Base-by-base conservation (phyloP, 176 grass and related monocot genomes). In the Zoysia japonica region DNA sequence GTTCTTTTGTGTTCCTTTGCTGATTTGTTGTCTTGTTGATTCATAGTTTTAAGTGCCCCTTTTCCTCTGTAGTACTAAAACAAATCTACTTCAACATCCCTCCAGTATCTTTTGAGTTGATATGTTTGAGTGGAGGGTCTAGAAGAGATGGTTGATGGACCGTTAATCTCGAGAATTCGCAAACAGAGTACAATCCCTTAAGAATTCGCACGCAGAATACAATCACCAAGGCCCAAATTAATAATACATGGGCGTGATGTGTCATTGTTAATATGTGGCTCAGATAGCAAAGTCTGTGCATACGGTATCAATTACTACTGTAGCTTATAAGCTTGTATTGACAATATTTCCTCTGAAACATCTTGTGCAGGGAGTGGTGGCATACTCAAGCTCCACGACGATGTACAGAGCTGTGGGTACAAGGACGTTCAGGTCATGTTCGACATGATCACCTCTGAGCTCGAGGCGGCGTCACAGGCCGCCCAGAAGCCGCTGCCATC, bases 361-460 rank as follows among this genome's bases (percentile, higher is more conserved):
- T 48, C 48, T 16, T 5, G 47, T 76, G 75, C 87, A 97, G 94
- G 85, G 39, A 93, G 28, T 49, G 87, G 89, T 35, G 87, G 87
- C 67, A 89, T 94, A 11, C 80, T 93, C 41, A 90, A 93, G 61
- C 85, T 97, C 20, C 87, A 93, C 3, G 89, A 92, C 36, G 94
- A 97, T 63, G 91, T 97, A 54, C 85, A 90, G 76, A 97, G 65
- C 20, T 97, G 94, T 16, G 91, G 71, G 52, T 93, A 97, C 85
- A 72, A 91, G 67, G 94, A 97, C 74, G 94, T 97, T 79, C 91
- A 97, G 59, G 87, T 97, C 70, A 89, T 97, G 87, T 97, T 92
- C 79, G 91, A 97, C 61, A 97, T 97, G 77, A 64, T 97, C 64
- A 91, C 87, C 44, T 90, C 89, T 7, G 91, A 90, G 69, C 78